Evolutionary conservation across 257 asterid genomes (phyloP), one percentile per base, ranked within the genome.

Genomic region (Avicennia marina): DNA sequence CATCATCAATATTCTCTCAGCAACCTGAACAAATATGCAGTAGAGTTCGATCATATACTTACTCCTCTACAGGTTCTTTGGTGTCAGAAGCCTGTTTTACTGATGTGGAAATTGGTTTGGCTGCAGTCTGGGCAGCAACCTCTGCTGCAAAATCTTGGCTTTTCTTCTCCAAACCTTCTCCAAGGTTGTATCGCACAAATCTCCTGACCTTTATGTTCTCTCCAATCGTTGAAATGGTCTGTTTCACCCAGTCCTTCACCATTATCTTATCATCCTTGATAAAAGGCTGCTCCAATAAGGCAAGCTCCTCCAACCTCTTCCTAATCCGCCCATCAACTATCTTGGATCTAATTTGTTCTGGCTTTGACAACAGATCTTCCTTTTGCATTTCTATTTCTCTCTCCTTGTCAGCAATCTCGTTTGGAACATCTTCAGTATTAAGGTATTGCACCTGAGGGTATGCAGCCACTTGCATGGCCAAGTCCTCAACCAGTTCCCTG

Each of bases 401-500:
- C 78, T 89, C 99, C 75, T 77, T 93, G 6, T 79, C 74, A 18
- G 82, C 82, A 50, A 76, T 55, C 63, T 89, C 97, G 65, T 78
- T 64, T 0, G 95, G 86, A 64, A 93, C 86, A 68, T 89, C 99
- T 56, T 86, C 97, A 4, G 85, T 64, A 70, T 17, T 71, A 13
- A 93, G 84, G 62, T 84, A 84, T 39, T 82, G 84, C 34, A 86
- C 94, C 77, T 86, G 96, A 65, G 99, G 97, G 77, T 90, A 82
- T 58, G 99, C 99, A 45, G 99, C 96, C 59, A 86, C 95, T 84
- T 93, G 99, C 99, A 93, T 93, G 60, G 97, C 96, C 44, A 93
- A 73, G 81, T 89, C 95, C 51, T 82, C 95, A 16, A 89, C 94
- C 51, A 93, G 77, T 67, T 82, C 96, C 71, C 52, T 86, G 75